Conservation (phyloP, 805 yeast species). For the Komagataella ulmi region DNA sequence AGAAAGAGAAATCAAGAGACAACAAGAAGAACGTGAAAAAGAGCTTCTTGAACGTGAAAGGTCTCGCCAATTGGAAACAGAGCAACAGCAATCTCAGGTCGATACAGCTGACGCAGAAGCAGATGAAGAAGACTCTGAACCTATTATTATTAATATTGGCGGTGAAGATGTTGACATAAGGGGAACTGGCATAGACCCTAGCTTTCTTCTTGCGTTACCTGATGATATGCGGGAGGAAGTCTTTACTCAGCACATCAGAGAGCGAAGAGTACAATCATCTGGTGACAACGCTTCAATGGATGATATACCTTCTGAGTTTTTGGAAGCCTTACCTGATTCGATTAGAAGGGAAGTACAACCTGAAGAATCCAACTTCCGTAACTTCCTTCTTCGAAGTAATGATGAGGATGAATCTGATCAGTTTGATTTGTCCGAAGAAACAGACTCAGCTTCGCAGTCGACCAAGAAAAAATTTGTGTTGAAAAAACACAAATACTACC, state of each 20-base stretch:
- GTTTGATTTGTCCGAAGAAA: slow-evolving; percentile 5
- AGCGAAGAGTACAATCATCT: slow-evolving; percentile 46
- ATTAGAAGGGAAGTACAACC: slow-evolving; percentile 50
- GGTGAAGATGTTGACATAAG: slow-evolving; percentile 73
- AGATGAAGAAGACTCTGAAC: slow-evolving; percentile 19
- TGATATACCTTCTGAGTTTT: slow-evolving; percentile 69
- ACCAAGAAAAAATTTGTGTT: slow-evolving; percentile 2
- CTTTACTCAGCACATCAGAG: slow-evolving; percentile 70
- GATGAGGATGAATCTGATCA: slow-evolving; percentile 9
- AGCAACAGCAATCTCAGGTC: slow-evolving; percentile 18
- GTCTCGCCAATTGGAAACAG: slow-evolving; percentile 12
- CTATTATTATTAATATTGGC: slow-evolving; percentile 61
- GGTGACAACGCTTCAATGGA: slow-evolving; percentile 30
- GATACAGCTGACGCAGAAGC: slow-evolving; percentile 12
- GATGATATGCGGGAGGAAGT: slow-evolving; percentile 92
- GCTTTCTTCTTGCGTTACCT: slow-evolving; percentile 79
- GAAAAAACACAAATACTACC: background rate
- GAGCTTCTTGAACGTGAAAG: slow-evolving; percentile 14
- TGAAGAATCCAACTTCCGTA: slow-evolving; percentile 32
- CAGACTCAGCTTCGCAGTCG: slow-evolving; percentile 1
- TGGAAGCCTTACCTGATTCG: slow-evolving; percentile 64
- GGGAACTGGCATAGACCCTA: slow-evolving; percentile 87
- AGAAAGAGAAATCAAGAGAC: slow-evolving; percentile 7
- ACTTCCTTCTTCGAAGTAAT: slow-evolving; percentile 10
- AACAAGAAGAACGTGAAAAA: slow-evolving; percentile 1